Conservation (phyloP, 495 filamentous ascomycete genomes). For the Cladorrhinum samala region DNA sequence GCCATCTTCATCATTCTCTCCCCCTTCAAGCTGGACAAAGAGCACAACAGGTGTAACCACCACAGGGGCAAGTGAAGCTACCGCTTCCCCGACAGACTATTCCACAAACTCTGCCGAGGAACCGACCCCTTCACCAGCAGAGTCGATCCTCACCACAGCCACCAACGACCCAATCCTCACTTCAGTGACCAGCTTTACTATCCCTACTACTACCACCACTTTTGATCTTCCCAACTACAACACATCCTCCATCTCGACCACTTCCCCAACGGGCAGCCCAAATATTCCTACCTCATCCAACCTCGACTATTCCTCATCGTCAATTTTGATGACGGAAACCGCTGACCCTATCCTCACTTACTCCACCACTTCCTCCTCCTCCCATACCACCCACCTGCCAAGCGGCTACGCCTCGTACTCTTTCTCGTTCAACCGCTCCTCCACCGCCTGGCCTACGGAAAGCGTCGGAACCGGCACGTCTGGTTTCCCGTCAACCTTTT, state of each 20-base stretch:
- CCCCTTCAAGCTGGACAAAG: conserved; percentile 2
- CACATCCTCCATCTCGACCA: neutral
- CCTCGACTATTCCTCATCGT: too few relatives aligned
- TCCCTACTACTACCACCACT: neutral
- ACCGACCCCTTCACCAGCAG: neutral
- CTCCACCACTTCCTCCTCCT: neutral
- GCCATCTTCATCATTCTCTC: neutral
- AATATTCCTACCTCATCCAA: neutral
- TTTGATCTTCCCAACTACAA: neutral
- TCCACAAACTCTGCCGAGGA: too few relatives aligned
- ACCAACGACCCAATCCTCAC: conserved; percentile 7
- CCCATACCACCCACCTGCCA: neutral
- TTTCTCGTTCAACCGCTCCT: neutral
- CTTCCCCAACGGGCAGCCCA: neutral
- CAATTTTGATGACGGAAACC: neutral
- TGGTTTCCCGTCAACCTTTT: neutral
- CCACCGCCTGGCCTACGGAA: too few relatives aligned
- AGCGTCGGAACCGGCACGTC: too few relatives aligned
- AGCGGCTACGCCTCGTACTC: neutral
- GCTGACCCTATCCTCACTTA: neutral
- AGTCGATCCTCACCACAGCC: neutral
- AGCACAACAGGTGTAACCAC: too few relatives aligned
- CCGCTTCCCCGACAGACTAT: neutral
- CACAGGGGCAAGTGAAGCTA: too few relatives aligned
- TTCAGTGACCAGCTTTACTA: neutral